phyloP scores from a whole-genome alignment of 805 yeast species.

The Sugiyamaella americana region DNA sequence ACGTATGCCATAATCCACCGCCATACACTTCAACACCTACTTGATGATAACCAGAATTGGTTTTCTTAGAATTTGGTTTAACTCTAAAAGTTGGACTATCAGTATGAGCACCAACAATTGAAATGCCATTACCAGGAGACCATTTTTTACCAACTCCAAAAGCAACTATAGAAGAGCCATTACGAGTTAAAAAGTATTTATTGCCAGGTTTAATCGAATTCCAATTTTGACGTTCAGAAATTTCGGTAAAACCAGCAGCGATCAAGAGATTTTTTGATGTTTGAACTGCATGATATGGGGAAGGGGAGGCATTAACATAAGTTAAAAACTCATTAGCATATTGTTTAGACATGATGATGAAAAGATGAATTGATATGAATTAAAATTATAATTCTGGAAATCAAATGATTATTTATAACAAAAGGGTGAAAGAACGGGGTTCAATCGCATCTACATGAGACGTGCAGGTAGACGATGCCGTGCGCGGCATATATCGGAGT shows the following conservation, averaged over 20 bases:
- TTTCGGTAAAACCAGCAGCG: constrained; percentile 63
- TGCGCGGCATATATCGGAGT: too few species aligned
- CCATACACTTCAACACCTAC: constrained; percentile 94
- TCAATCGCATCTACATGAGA: too few species aligned
- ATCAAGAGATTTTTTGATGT: constrained; percentile 50
- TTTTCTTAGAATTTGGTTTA: constrained; percentile 75
- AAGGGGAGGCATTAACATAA: constrained; percentile 79
- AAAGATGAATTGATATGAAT: too few species aligned
- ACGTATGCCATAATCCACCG: constrained; percentile 93
- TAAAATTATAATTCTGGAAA: too few species aligned
- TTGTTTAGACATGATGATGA: not conserved
- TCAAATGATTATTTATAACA: too few species aligned
- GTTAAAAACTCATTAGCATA: constrained; percentile 49
- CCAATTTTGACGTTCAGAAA: constrained; percentile 73
- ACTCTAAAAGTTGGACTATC: constrained; percentile 90
- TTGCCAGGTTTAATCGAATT: constrained; percentile 45
- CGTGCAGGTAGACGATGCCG: too few species aligned
- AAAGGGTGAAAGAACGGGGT: too few species aligned
- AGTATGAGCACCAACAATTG: constrained; percentile 93
- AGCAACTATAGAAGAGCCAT: constrained; percentile 82
- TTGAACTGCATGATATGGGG: constrained; percentile 90
- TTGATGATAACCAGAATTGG: constrained; percentile 62
- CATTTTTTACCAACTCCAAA: constrained; percentile 73
- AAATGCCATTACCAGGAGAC: constrained; percentile 71
- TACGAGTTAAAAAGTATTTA: constrained; percentile 82